These are phyloP conservation scores for Apophysomyces trapeziformis DNA, from an alignment of 371 early-diverging fungal genomes.

Conservation along the genomic window DNA sequence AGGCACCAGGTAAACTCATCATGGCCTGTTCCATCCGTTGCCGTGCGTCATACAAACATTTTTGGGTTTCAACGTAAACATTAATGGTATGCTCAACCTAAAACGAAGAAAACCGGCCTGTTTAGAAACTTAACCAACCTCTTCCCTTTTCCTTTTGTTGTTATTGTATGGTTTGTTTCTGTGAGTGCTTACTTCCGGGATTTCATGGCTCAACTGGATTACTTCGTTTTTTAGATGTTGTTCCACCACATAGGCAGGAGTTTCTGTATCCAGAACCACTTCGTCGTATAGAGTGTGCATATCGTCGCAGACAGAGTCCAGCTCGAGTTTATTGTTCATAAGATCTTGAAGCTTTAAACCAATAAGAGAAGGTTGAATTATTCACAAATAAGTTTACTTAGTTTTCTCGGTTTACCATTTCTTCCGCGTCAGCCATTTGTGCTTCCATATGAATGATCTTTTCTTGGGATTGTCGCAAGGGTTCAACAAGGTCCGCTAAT, in stretches of 20 bases:
- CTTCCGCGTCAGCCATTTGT: conserved; percentile 36
- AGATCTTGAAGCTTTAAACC: conserved; percentile 33
- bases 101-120: too few relatives aligned
- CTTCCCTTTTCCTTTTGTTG: too few relatives aligned
- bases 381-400: background rate
- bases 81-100: conserved; percentile 37
- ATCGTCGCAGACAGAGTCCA: conserved; percentile 37
- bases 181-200: conserved; percentile 33
- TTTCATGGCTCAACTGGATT: conserved; percentile 28
- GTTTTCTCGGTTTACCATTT: conserved; percentile 27
- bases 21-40: conserved; percentile 47
- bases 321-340: conserved; percentile 28
- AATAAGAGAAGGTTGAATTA: background rate
- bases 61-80: conserved; percentile 32
- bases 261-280: conserved; percentile 28
- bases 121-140: background rate
- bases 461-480: conserved; percentile 32
- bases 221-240: conserved; percentile 45
- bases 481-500: conserved; percentile 29
- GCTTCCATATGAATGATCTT: conserved; percentile 27
- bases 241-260: conserved; percentile 29
- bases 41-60: conserved; percentile 39
- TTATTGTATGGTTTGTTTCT: background rate
- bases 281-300: conserved; percentile 41
- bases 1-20: conserved; percentile 48